Base-by-base conservation (phyloP, 2,329 filamentous ascomycete genomes). In the Penicillium carneum region DNA sequence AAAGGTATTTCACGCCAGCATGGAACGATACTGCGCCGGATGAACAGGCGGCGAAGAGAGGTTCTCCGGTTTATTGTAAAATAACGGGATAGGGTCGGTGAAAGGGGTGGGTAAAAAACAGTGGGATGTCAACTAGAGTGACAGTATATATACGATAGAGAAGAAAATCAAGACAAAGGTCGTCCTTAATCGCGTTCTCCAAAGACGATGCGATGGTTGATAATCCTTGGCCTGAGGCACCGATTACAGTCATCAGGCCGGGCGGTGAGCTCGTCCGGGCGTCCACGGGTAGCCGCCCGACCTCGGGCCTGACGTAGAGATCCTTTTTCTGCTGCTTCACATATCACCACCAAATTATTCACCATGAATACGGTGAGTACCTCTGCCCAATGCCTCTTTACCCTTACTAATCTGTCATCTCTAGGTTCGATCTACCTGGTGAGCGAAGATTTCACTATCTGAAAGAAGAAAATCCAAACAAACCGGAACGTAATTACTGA, bases 371-470 rank as follows among this genome's bases (percentile, higher is more conserved):
- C 83, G 53, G 83, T 84, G 77, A 68, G 82, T 71, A n/a, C 7
- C 23, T 39, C 34, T 47, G 0, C 34, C 18, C 50, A 5, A 26
- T 33, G 14, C 54, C 29, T 56, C 9, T 36, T n/a, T 0, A 31
- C 1, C 3, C 3, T 42, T 51, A 48, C 61, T 71, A 57, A 72
- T 39, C 11, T 18, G 39, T 45, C 16, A 7, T 54, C 1, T 38
- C n/a, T 70, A 86, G 84, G 80, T 86, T 62, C 80, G 80, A 80
- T 87, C 84, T 65, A 86, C 85, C 67, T 86, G 84, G 84, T 86
- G 81, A 78, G 81, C 66, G 52, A 43, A 62, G n/a, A 59, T 56
- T 26, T 12, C 49, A 48, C 51, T 26, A 29, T 39, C 43, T 29
- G n/a, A 29, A 34, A 18, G 36, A 45, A 23, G 23, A 26, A n/a